Percentiles rank a stretch among this genome's conserved stretches.
Evolutionary conservation across 495 filamentous ascomycete genomes (phyloP).

Genomic region (Lasiosphaeria miniovina): DNA sequence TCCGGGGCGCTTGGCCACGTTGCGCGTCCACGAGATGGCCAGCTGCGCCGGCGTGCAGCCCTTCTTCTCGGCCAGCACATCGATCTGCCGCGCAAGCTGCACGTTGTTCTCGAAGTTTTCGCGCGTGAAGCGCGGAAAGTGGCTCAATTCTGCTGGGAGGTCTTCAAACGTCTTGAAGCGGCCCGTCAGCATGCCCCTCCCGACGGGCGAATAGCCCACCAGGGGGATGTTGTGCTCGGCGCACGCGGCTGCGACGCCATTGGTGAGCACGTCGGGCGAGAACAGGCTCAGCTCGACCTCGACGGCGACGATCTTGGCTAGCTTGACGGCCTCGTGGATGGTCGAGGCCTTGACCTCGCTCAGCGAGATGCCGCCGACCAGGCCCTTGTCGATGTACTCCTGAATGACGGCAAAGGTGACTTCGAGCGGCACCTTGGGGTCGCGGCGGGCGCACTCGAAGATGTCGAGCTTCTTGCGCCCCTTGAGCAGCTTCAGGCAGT

Average conservation of each 20-base stretch:
- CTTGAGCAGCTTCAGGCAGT: constrained; percentile 58
- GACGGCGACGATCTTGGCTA: constrained; percentile 67
- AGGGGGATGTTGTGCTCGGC: constrained; percentile 69
- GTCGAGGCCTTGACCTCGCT: constrained; percentile 72
- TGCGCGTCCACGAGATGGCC: constrained; percentile 68
- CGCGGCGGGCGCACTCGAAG: constrained; percentile 74
- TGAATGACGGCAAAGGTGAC: constrained; percentile 54
- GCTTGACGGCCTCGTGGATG: constrained; percentile 67
- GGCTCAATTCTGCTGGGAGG: constrained; percentile 53
- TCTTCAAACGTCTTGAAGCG: constrained; percentile 59
- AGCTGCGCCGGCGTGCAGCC: constrained; percentile 71
- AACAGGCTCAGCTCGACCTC: constrained; percentile 80
- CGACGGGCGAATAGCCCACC: constrained; percentile 52
- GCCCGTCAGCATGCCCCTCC: constrained; percentile 58
- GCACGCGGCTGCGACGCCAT: constrained; percentile 71
- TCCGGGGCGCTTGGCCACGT: constrained; percentile 50
- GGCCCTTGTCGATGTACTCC: constrained; percentile 67
- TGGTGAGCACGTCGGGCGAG: constrained; percentile 62
- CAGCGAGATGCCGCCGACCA: constrained; percentile 74
- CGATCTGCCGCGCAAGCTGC: constrained; percentile 63
- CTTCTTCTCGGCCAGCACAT: constrained; percentile 65
- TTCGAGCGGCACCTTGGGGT: constrained; percentile 52
- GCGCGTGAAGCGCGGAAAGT: constrained; percentile 62
- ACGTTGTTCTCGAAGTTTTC: constrained; percentile 72
- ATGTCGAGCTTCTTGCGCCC: constrained; percentile 80